Percentiles rank a stretch among this genome's conserved stretches.
Conservation (phyloP, 75 land plant genomes). For the Azolla pinnata region DNA sequence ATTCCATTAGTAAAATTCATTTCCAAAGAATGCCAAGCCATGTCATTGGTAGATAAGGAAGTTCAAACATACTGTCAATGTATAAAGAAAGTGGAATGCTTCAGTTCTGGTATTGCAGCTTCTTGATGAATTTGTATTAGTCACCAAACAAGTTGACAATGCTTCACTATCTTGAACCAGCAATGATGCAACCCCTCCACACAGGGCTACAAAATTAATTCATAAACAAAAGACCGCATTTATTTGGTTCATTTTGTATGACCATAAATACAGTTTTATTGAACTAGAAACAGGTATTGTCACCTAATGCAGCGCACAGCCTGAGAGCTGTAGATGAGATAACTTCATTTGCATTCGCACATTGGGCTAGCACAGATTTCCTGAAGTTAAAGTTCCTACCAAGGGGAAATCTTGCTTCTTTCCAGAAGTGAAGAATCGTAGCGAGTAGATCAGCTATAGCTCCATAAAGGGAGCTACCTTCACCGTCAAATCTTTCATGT, state of each 20-base stretch:
- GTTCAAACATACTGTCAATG: slow-evolving; percentile 23
- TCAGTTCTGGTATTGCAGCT: slow-evolving; percentile 23
- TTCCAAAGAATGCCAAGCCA: too few relatives aligned
- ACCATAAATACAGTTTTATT: too few relatives aligned
- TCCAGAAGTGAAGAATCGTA: slow-evolving; percentile 36
- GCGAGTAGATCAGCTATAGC: slow-evolving; percentile 29
- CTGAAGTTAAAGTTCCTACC: slow-evolving; percentile 33
- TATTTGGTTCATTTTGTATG: too few relatives aligned
- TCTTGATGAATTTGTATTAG: slow-evolving; percentile 26
- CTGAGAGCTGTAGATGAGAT: slow-evolving; percentile 27
- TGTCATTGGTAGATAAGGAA: not conserved
- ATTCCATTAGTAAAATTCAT: too few relatives aligned
- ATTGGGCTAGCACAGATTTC: slow-evolving; percentile 4
- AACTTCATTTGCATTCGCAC: slow-evolving; percentile 13
- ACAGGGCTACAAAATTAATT: slow-evolving; percentile 37
- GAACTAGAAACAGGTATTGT: not conserved
- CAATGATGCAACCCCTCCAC: slow-evolving; percentile 41
- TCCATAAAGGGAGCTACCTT: slow-evolving; percentile 19
- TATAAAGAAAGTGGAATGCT: slow-evolving; percentile 34
- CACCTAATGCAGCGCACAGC: slow-evolving; percentile 53
- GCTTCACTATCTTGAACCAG: slow-evolving; percentile 31
- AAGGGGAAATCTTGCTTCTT: slow-evolving; percentile 35
- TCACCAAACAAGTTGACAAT: slow-evolving; percentile 19
- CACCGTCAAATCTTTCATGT: slow-evolving; percentile 9
- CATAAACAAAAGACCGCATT: not conserved